A percentile compares a stretch with the other conserved stretches of the same genome.
Evolutionary conservation across 768 basidiomycete species (phyloP).

Genomic region (Neoboletus brunneissimus): DNA sequence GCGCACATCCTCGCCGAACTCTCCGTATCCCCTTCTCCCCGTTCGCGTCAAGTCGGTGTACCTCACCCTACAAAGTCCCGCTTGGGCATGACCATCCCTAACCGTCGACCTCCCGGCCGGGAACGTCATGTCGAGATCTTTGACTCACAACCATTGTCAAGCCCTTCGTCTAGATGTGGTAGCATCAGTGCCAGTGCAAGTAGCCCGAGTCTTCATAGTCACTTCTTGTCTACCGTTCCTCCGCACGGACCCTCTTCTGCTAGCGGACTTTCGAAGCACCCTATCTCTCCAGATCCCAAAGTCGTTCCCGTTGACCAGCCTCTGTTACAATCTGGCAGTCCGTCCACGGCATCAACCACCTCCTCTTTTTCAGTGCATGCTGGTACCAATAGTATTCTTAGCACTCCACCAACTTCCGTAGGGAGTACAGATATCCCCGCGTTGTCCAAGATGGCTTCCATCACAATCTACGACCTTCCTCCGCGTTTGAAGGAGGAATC

Average conservation of each 20-base stretch:
- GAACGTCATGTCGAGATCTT: slow-evolving; percentile 77
- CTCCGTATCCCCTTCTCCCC: slow-evolving; percentile 63
- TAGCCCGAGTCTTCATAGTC: slow-evolving; percentile 16
- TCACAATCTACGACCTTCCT: slow-evolving; percentile 15
- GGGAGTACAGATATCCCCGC: slow-evolving; percentile 39
- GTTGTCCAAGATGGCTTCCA: slow-evolving; percentile 29
- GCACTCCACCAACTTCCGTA: slow-evolving; percentile 57
- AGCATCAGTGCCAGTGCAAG: slow-evolving; percentile 32
- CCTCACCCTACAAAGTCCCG: slow-evolving; percentile 66
- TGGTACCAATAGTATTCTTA: slow-evolving; percentile 35
- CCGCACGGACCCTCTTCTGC: slow-evolving; percentile 7
- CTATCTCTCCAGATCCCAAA: slow-evolving; percentile 4
- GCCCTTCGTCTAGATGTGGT: slow-evolving; percentile 39
- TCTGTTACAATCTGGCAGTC: slow-evolving; percentile 37
- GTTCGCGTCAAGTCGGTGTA: slow-evolving; percentile 77
- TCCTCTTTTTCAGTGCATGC: slow-evolving; percentile 47
- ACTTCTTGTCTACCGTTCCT: slow-evolving; percentile 11
- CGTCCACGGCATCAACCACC: slow-evolving; percentile 29
- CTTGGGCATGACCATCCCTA: slow-evolving; percentile 59
- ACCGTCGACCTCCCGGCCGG: slow-evolving; percentile 42
- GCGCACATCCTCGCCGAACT: slow-evolving; percentile 69
- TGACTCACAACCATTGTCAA: slow-evolving; percentile 74
- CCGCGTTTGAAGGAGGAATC: background rate
- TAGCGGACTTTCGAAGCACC: slow-evolving; percentile 26
- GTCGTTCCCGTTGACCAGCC: slow-evolving; percentile 4